These are phyloP conservation scores for Starmerella stellata DNA, from an alignment of 805 yeast genomes.

Conservation along the genomic window DNA sequence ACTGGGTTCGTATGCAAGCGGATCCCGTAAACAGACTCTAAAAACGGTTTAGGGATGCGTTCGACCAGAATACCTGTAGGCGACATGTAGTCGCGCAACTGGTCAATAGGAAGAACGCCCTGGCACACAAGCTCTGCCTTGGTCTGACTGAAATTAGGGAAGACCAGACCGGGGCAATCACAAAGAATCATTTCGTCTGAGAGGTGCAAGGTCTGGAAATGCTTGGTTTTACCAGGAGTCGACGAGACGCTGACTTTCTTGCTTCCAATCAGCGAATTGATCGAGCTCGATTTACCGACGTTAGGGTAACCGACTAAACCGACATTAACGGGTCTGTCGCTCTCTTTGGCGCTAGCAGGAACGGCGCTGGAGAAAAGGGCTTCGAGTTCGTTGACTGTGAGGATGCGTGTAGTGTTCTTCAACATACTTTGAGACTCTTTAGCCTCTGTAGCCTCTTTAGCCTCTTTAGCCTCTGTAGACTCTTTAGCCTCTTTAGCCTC, in stretches of 20 bases:
- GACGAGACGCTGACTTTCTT: constrained; percentile 96
- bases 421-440: constrained; percentile 11
- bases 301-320: constrained; percentile 98
- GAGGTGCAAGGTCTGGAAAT: constrained; percentile 85
- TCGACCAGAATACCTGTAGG: constrained; percentile 73
- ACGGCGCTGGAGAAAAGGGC: constrained; percentile 56
- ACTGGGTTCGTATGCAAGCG: constrained; percentile 55
- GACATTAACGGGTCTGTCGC: constrained; percentile 41
- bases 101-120: constrained; percentile 98
- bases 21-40: constrained; percentile 89
- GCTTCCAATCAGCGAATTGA: constrained; percentile 88
- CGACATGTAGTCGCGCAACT: constrained; percentile 76
- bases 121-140: constrained; percentile 93
- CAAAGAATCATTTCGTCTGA: constrained; percentile 71
- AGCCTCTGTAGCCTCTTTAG: constrained; percentile 17
- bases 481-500: constrained; percentile 15
- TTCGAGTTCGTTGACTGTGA: constrained; percentile 74
- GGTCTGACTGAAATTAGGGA: constrained; percentile 92
- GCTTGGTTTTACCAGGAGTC: constrained; percentile 98
- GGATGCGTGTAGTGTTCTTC: constrained; percentile 38
- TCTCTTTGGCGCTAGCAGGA: constrained; percentile 40
- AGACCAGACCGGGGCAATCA: constrained; percentile 98
- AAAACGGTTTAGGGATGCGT: constrained; percentile 69
- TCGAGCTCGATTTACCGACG: constrained; percentile 93
- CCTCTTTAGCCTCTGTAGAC: constrained; percentile 13